A percentile compares a stretch with the other conserved stretches of the same genome.
phyloP scores from a whole-genome alignment of 768 basidiomycete genomes.

The Galerina marginata region DNA sequence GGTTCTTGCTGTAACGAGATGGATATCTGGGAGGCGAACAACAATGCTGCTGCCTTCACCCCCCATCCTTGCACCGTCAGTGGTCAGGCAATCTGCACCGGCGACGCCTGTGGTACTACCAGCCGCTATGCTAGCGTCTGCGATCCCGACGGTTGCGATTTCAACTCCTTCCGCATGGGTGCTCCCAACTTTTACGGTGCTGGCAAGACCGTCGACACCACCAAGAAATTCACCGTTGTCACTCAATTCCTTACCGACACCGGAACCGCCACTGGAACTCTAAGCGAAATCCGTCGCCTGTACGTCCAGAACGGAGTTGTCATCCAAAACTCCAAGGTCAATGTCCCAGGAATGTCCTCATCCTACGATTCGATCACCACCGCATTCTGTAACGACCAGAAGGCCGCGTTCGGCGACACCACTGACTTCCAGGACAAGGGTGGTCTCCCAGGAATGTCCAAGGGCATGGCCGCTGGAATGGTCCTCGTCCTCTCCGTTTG shows the following conservation, averaged over 20 bases:
- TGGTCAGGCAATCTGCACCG: conserved; percentile 48
- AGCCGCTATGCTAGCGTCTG: conserved; percentile 51
- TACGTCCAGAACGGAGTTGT: conserved; percentile 61
- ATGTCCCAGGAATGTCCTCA: conserved; percentile 46
- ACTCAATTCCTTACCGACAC: conserved; percentile 60
- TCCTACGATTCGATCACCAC: conserved; percentile 52
- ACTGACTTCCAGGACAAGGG: conserved; percentile 47
- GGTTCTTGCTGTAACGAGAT: conserved; percentile 43
- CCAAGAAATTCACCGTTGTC: conserved; percentile 55
- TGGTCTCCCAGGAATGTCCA: conserved; percentile 43
- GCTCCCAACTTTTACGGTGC: conserved; percentile 51
- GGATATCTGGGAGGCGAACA: conserved; percentile 68
- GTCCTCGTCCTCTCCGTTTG: conserved; percentile 56
- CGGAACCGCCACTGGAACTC: conserved; percentile 49
- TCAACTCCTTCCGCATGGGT: conserved; percentile 67
- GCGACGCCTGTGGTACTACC: conserved; percentile 40
- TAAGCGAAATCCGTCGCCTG: conserved; percentile 59
- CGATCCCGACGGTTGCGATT: conserved; percentile 65
- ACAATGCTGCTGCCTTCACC: conserved; percentile 53
- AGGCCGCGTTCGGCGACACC: conserved; percentile 49
- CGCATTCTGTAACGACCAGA: conserved; percentile 49
- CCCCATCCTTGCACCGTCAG: conserved; percentile 53
- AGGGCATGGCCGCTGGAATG: conserved; percentile 45
- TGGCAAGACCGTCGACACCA: conserved; percentile 37
- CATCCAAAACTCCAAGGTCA: conserved; percentile 54